A percentile compares a stretch with the other conserved stretches of the same genome.
These are phyloP conservation scores for Termitomyces sp. DNA, from an alignment of 768 basidiomycete species.

Conservation along the genomic window DNA sequence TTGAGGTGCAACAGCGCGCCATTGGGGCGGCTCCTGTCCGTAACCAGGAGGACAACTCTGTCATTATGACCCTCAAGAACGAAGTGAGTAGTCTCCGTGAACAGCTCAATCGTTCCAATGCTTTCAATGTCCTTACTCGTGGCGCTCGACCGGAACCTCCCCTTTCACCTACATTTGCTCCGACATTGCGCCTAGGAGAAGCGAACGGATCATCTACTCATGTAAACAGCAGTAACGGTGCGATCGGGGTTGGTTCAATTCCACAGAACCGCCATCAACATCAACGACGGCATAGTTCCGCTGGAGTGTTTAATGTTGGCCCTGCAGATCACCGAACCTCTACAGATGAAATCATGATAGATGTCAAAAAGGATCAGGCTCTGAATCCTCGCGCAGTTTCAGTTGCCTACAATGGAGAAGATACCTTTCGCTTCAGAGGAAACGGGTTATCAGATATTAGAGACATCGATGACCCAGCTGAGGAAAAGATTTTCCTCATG, in stretches of 20 bases:
- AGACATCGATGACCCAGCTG: constrained; percentile 81
- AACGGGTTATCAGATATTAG: constrained; percentile 69
- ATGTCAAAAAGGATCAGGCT: constrained; percentile 65
- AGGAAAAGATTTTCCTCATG: constrained; percentile 93
- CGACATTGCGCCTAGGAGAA: constrained; percentile 57
- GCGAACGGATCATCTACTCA: constrained; percentile 32
- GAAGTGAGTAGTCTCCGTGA: constrained; percentile 92
- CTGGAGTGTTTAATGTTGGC: constrained; percentile 64
- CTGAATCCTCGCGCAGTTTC: constrained; percentile 81
- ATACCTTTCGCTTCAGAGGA: constrained; percentile 61
- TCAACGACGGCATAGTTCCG: constrained; percentile 82
- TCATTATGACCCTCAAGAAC: constrained; percentile 84
- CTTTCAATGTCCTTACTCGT: constrained; percentile 81
- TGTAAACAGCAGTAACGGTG: constrained; percentile 27
- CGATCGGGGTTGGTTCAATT: constrained; percentile 7
- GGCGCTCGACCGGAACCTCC: constrained; percentile 67
- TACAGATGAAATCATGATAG: constrained; percentile 72
- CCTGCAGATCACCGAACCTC: constrained; percentile 66
- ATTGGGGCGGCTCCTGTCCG: constrained; percentile 60
- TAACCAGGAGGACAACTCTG: constrained; percentile 77
- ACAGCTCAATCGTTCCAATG: constrained; percentile 93
- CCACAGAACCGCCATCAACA: constrained; percentile 64
- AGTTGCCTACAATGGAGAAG: constrained; percentile 82
- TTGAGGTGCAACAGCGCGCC: constrained; percentile 72
- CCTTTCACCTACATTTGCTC: constrained; percentile 82